Evolutionary conservation across 345 rosid genomes (phyloP).

Genomic region (Luvunga scandens): DNA sequence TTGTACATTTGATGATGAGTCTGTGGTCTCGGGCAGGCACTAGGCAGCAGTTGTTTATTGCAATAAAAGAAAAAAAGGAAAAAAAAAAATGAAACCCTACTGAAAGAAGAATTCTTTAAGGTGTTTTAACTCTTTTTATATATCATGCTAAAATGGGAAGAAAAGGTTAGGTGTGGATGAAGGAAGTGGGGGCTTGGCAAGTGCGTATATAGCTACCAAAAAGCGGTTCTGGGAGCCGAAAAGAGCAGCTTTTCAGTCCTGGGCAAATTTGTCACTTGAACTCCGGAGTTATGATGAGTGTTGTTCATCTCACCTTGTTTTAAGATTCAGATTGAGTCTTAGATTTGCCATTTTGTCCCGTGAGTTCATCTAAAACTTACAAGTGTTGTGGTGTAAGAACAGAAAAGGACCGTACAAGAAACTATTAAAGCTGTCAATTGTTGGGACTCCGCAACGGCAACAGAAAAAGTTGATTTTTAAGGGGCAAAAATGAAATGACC

Average conservation of each 20-base stretch:
- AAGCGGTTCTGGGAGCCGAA: conserved; percentile 4
- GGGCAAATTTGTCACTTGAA: conserved; percentile 17
- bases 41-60: conserved; percentile 6
- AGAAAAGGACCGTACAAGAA: conserved; percentile 11
- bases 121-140: not conserved
- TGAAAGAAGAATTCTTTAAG: not conserved
- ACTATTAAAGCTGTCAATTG: not conserved
- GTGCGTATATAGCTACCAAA: conserved; percentile 11
- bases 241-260: not conserved
- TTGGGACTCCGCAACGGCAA: not conserved
- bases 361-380: not conserved
- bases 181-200: not conserved
- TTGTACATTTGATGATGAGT: conserved; percentile 22
- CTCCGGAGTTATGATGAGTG: not conserved
- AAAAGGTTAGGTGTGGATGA: not conserved
- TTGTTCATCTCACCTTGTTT: not conserved
- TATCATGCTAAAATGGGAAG: not conserved
- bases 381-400: not conserved
- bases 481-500: not conserved
- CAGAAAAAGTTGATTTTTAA: not conserved
- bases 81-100: conserved; percentile 4
- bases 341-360: not conserved
- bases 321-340: conserved; percentile 1
- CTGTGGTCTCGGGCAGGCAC: conserved; percentile 4
- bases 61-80: not conserved